Conservation (phyloP, 805 yeast genomes). For the Hermanozyma aechmeae region DNA sequence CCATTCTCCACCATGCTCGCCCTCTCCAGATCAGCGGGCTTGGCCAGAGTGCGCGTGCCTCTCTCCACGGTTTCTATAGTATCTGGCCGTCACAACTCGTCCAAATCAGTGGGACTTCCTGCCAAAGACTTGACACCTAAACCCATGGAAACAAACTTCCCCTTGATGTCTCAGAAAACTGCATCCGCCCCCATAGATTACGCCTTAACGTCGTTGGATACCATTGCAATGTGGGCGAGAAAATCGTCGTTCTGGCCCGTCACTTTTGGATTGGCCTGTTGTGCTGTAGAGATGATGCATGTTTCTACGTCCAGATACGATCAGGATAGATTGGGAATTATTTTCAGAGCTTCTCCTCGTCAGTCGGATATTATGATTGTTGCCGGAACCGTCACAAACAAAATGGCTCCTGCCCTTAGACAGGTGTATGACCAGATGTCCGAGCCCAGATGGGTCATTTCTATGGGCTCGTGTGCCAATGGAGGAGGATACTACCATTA, state of each 20-base stretch:
- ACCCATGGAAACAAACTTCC: slow-evolving; percentile 55
- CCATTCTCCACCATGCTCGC: slow-evolving; percentile 12
- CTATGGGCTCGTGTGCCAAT: slow-evolving; percentile 91
- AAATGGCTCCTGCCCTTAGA: slow-evolving; percentile 90
- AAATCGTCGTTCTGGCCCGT: slow-evolving; percentile 92
- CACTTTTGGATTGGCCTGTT: slow-evolving; percentile 85
- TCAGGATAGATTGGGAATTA: slow-evolving; percentile 86
- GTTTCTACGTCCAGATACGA: slow-evolving; percentile 85
- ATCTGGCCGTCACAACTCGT: slow-evolving; percentile 18
- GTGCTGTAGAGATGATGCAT: slow-evolving; percentile 96
- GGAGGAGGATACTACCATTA: slow-evolving; percentile 93
- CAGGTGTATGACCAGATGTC: slow-evolving; percentile 94
- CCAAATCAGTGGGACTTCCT: slow-evolving; percentile 15
- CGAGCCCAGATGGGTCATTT: slow-evolving; percentile 88
- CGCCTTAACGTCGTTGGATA: slow-evolving; percentile 73
- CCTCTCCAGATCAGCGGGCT: slow-evolving; percentile 10
- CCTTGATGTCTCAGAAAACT: slow-evolving; percentile 57
- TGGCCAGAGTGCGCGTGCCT: slow-evolving; percentile 7
- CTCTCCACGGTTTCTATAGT: slow-evolving; percentile 2
- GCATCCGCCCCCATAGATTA: slow-evolving; percentile 57
- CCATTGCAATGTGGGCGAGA: slow-evolving; percentile 84
- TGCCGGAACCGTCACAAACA: slow-evolving; percentile 85
- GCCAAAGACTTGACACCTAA: slow-evolving; percentile 40
- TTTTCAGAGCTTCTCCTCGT: slow-evolving; percentile 90
- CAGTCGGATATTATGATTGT: slow-evolving; percentile 89